Base-by-base conservation (phyloP, 805 yeast species). In the Millerago galiae region DNA sequence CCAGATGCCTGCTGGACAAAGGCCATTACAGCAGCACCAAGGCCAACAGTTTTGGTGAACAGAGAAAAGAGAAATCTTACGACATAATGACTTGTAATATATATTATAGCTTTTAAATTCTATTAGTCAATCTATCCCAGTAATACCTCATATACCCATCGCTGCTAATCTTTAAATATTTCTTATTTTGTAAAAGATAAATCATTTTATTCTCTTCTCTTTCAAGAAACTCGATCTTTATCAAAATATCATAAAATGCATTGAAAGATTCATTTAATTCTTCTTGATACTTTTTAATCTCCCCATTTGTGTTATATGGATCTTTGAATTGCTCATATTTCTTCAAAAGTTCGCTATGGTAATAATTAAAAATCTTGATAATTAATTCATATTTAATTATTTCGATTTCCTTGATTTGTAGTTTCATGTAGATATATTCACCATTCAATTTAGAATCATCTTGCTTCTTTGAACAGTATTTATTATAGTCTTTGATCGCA, bases 291-390 rank as follows among this genome's bases (percentile, higher is more conserved):
- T 10, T 25, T 5, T 8, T 11, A 24, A 32, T 16, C n/a, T 50
- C 53, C n/a, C 38, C 43, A 5, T 42, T 15, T 4, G 44, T 42
- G 15, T 51, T 47, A 21, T 45, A 51, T 8, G 49, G 46, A 29
- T 45, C 49, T 9, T 40, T 35, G 14, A 35, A 43, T 9, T 18
- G 38, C 6, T 37, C 13, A 8, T 40, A 38, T 28, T 21, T 34
- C 1, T 35, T 26, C 14, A 51, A 37, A 11, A 51, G 16, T 5
- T 31, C 38, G 2, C 32, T n/a, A 15, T 41, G 37, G 26, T 49
- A 45, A 3, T 18, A 14, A 12, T 39, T 40, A 17, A 43, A 36
- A 34, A 51, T 25, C 15, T 29, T 28, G 12, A 32, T 35, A 16
- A 43, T 14, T 3, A 32, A 6, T 13, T 43, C 37, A 14, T 41